Evolutionary conservation across 75 land plant species (phyloP).

Genomic region (Pinus albicaulis): DNA sequence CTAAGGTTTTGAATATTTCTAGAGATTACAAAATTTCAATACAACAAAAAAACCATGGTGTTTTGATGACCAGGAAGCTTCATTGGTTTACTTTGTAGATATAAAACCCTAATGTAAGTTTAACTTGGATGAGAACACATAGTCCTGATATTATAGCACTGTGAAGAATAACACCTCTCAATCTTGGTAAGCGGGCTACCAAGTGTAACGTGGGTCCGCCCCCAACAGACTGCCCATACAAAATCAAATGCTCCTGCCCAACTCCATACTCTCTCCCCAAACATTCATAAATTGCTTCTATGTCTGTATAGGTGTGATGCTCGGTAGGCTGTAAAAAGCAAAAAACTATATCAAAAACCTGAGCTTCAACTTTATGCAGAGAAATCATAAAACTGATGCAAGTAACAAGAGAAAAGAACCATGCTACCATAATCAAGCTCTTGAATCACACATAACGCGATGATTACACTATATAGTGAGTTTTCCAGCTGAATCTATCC

Average conservation of each 20-base stretch:
- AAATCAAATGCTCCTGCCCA: slow-evolving; percentile 77
- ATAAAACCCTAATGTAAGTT: slow-evolving; percentile 65
- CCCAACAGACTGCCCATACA: slow-evolving; percentile 96
- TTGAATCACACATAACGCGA: too few relatives aligned
- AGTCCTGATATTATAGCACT: slow-evolving; percentile 89
- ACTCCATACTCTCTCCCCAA: slow-evolving; percentile 69
- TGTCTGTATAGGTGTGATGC: slow-evolving; percentile 80
- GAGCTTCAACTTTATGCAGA: not conserved
- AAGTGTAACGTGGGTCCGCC: slow-evolving; percentile 87
- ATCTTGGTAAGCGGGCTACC: slow-evolving; percentile 63
- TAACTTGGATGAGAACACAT: slow-evolving; percentile 72
- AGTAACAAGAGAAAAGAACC: not conserved
- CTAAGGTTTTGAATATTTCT: not conserved
- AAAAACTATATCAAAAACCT: not conserved
- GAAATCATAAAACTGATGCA: not conserved
- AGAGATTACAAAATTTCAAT: not conserved
- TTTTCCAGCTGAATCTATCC: too few relatives aligned
- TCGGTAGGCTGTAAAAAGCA: slow-evolving; percentile 68
- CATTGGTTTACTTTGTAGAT: slow-evolving; percentile 61
- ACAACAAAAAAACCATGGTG: not conserved
- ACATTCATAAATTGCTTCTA: slow-evolving; percentile 82
- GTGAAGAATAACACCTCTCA: slow-evolving; percentile 82
- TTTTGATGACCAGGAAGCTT: not conserved
- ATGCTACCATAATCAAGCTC: not conserved
- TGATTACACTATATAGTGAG: too few relatives aligned